Percentiles rank a stretch among this genome's conserved stretches.
These are phyloP conservation scores for Penicillium verhagenii DNA, from an alignment of 495 filamentous ascomycete genomes.

Conservation along the genomic window DNA sequence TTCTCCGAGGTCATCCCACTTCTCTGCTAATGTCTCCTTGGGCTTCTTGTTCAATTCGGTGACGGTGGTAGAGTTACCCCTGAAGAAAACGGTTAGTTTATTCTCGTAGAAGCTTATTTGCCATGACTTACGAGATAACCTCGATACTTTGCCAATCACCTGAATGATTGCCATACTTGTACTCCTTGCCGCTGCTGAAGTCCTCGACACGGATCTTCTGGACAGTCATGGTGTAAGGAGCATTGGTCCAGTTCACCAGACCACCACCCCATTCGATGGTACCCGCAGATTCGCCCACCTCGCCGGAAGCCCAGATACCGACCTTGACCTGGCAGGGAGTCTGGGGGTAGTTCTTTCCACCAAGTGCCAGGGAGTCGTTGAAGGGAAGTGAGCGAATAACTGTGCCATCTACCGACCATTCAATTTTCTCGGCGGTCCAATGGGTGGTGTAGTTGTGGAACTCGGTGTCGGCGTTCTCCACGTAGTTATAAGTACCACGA, in stretches of 20 bases:
- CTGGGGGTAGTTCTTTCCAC: slow-evolving; percentile 78
- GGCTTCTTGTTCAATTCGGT: slow-evolving; percentile 29
- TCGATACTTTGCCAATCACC: slow-evolving; percentile 40
- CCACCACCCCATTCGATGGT: slow-evolving; percentile 49
- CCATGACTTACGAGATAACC: slow-evolving; percentile 49
- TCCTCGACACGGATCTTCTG: slow-evolving; percentile 38
- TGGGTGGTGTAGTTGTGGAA: slow-evolving; percentile 90
- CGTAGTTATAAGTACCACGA: slow-evolving; percentile 64
- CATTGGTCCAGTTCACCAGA: slow-evolving; percentile 61
- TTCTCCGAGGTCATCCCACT: slow-evolving; percentile 56
- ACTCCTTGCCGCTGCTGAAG: slow-evolving; percentile 38
- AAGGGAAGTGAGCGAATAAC: slow-evolving; percentile 64
- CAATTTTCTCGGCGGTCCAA: slow-evolving; percentile 73
- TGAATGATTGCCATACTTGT: slow-evolving; percentile 36
- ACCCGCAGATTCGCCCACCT: slow-evolving; percentile 54
- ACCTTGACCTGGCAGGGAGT: slow-evolving; percentile 82
- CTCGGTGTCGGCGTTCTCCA: slow-evolving; percentile 57
- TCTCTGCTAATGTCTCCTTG: slow-evolving; percentile 51
- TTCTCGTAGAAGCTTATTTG: neutral
- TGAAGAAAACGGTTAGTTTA: slow-evolving; percentile 8
- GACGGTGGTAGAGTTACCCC: slow-evolving; percentile 59
- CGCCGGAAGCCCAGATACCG: slow-evolving; percentile 79
- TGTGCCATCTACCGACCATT: slow-evolving; percentile 78
- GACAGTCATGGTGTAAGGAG: slow-evolving; percentile 72
- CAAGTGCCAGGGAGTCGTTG: slow-evolving; percentile 44